These are phyloP conservation scores for Fagopyrum homotropicum DNA, from an alignment of 148 eudicot genomes.

Conservation along the genomic window DNA sequence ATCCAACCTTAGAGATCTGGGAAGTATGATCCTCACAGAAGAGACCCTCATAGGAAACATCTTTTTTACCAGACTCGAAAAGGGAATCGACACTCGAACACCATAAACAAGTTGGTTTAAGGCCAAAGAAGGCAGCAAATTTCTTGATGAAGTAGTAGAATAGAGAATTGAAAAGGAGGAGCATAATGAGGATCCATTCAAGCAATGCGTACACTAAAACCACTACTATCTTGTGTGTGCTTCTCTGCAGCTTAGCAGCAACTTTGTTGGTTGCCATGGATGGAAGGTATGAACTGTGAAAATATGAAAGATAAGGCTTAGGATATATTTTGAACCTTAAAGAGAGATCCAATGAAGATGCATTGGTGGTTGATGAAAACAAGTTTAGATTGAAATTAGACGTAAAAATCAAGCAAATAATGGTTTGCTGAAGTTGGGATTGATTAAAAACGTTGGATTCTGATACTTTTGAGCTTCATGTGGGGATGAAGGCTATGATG, in stretches of 20 bases:
- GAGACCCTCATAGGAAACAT: constrained; percentile 36
- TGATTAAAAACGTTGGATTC: neutral
- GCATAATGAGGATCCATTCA: constrained; percentile 72
- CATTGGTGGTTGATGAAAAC: neutral
- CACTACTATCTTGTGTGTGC: constrained; percentile 47
- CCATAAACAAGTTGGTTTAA: constrained; percentile 65
- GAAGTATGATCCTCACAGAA: constrained; percentile 67
- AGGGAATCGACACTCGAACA: constrained; percentile 66
- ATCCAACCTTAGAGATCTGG: constrained; percentile 64
- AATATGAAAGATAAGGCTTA: neutral
- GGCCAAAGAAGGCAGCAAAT: constrained; percentile 68
- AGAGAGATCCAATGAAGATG: neutral
- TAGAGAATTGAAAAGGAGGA: constrained; percentile 68
- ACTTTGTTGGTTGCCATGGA: constrained; percentile 67
- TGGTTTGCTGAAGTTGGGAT: neutral
- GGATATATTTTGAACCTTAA: neutral
- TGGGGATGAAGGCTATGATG: constrained; percentile 6
- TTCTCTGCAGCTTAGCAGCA: constrained; percentile 54
- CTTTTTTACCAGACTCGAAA: constrained; percentile 29
- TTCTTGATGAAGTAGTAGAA: constrained; percentile 63
- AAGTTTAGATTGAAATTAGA: neutral
- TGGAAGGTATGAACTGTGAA: constrained; percentile 1
- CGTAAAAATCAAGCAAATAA: constrained; percentile 2
- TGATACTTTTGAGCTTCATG: constrained; percentile 5
- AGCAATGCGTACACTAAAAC: constrained; percentile 56